A percentile compares a stretch with the other conserved stretches of the same genome.
Conservation (phyloP, 1,284 basidiomycete species). For the Heterobasidion annosum region DNA sequence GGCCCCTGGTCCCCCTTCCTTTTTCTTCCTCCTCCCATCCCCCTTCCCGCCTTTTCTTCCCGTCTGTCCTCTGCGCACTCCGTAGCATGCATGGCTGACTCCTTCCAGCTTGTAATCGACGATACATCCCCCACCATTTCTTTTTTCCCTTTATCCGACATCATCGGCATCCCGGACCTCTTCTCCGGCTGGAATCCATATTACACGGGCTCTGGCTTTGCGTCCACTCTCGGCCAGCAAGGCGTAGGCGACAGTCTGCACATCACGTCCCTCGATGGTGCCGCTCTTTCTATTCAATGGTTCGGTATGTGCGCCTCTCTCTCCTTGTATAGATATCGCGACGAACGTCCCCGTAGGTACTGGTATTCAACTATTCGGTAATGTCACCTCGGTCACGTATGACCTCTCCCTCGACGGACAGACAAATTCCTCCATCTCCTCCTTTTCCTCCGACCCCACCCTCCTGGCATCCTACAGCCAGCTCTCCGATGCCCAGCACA, state of each 20-base stretch:
- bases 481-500: conserved; percentile 35
- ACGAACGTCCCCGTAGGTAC: conserved; percentile 30
- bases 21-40: conserved; percentile 1
- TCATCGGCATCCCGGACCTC: conserved; percentile 35
- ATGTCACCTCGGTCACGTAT: conserved; percentile 31
- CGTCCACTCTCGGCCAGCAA: conserved; percentile 28
- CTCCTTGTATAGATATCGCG: neutral
- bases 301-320: conserved; percentile 35
- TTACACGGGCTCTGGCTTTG: conserved; percentile 41
- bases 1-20: neutral
- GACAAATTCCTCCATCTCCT: conserved; percentile 12
- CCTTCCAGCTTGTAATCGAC: conserved; percentile 46
- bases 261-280: conserved; percentile 46
- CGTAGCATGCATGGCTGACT: conserved; percentile 35
- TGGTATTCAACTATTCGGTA: conserved; percentile 43
- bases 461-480: conserved; percentile 33
- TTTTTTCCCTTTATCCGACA: conserved; percentile 53
- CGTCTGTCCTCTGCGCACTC: neutral
- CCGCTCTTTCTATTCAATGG: conserved; percentile 47
- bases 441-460: conserved; percentile 17
- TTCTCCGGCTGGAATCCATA: conserved; percentile 59
- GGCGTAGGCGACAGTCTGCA: conserved; percentile 52
- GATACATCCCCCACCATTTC: conserved; percentile 56
- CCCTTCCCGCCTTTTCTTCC: conserved; percentile 3
- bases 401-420: conserved; percentile 36